phyloP scores from a whole-genome alignment of 2,329 filamentous ascomycete species.

The Trichoderma brevicompactum region DNA sequence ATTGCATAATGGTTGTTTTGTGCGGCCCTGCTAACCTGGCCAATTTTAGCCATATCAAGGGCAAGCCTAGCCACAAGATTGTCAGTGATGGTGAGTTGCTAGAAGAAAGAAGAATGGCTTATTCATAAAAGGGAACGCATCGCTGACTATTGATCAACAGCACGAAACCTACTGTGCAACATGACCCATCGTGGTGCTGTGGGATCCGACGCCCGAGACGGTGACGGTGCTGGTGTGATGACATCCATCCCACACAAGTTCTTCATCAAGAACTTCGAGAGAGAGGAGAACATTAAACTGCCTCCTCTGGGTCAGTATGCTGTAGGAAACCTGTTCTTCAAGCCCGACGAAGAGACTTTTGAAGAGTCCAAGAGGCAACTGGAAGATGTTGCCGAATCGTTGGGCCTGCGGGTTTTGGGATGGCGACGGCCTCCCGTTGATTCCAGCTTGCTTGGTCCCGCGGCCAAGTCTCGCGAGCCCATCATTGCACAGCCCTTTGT shows the following conservation, averaged over 20 bases:
- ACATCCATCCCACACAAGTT: conserved; percentile 98
- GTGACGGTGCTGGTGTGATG: conserved; percentile 99
- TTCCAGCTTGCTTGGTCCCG: conserved; percentile 88
- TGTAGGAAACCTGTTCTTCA: conserved; percentile 97
- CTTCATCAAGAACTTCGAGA: conserved; percentile 97
- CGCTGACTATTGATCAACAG: conserved; percentile 48
- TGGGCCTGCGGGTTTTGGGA: conserved; percentile 88
- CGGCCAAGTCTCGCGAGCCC: conserved; percentile 90
- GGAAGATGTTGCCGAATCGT: conserved; percentile 86
- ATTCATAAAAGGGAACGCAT: neutral
- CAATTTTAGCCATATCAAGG: conserved; percentile 84
- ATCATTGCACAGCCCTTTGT: conserved; percentile 96
- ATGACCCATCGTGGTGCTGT: conserved; percentile 99
- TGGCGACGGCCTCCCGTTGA: conserved; percentile 97
- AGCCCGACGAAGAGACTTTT: conserved; percentile 87
- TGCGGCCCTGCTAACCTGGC: conserved; percentile 31
- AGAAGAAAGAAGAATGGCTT: neutral
- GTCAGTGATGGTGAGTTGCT: conserved; percentile 87
- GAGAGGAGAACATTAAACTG: conserved; percentile 84
- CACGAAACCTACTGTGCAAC: conserved; percentile 94
- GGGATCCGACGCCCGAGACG: conserved; percentile 95
- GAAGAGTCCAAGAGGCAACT: conserved; percentile 91
- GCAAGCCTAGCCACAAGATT: conserved; percentile 96
- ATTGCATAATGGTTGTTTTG: neutral
- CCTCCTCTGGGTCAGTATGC: conserved; percentile 92